Evolutionary conservation across 2,329 filamentous ascomycete species (phyloP), one percentile per base, ranked within the genome.

Genomic region (Alternaria burnsii): DNA sequence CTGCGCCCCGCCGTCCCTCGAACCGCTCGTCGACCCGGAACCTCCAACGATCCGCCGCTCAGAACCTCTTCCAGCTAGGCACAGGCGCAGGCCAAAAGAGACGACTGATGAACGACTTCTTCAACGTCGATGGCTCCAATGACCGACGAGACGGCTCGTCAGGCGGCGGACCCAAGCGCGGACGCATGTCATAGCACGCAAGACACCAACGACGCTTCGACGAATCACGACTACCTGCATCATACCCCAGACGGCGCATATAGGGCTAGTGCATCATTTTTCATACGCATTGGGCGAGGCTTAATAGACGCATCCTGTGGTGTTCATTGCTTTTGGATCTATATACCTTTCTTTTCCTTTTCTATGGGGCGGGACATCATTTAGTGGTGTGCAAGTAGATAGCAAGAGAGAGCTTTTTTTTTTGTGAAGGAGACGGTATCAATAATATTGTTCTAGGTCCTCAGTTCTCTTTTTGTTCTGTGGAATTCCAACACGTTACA

Each of bases 51-150:
- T 67, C 70, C 11, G 68, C 75, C 43, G 69, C 73, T 52, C 63
- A 74, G 69, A 70, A 79, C 65, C 76, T 79, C 38, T 74, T 81
- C 44, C 79, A 78, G 41, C 79, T 91, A 9, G 88, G 88, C 5
- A 85, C 85, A 59, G 88, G 87, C 7, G 87, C 89, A 9, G 91
- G 91, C 2, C 85, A 88, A 68, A 94, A 94, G 77, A 85, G 91
- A 42, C 87, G 90, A 70, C 85, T 92, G 68, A 86, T 91, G 70
- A 87, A 88, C 24, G 91, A 94, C 71, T 88, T 93, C 55, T 93
- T 93, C 73, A 90, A 92, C 71, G 81, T 91, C 8, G 87, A 87
- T 54, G 88, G 87, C 65, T 76, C 91, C 52, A 83, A 86, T 60
- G 86, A 79, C 51, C 68, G 86, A 43, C 90, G 89, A 72, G 89